phyloP scores from a whole-genome alignment of 106 monocot genomes.

The Dendrobium nobile region DNA sequence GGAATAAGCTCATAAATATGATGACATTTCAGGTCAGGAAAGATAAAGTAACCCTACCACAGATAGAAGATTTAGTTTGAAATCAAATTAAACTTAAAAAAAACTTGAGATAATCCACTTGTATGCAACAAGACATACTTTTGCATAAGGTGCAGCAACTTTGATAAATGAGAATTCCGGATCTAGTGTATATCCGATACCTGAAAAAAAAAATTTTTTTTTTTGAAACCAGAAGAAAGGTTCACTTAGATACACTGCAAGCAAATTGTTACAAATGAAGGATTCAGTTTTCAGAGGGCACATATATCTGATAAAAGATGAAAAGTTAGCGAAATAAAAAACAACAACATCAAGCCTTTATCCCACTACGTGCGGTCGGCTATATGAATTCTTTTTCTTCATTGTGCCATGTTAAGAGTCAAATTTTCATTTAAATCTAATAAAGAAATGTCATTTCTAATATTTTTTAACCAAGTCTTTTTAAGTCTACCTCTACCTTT shows the following conservation, averaged over 20 bases:
- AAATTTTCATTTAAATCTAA: no score
- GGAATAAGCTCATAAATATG: background rate
- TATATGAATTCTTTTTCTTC: no score
- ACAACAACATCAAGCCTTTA: no score
- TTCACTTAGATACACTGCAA: background rate
- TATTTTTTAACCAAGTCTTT: no score
- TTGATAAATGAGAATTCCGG: conserved; percentile 92
- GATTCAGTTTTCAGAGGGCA: background rate
- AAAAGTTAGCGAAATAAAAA: background rate
- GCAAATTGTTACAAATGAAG: background rate
- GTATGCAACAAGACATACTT: conserved; percentile 35
- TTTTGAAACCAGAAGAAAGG: conserved; percentile 5
- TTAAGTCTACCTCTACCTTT: no score
- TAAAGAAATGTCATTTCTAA: no score
- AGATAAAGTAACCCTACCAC: background rate
- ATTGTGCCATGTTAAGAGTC: no score
- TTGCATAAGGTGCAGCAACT: conserved; percentile 90
- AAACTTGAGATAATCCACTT: background rate
- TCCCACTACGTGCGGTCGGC: no score
- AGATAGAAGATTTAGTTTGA: background rate
- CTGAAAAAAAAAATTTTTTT: conserved; percentile 26
- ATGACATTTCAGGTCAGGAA: background rate
- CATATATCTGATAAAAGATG: background rate
- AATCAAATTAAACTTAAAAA: conserved; percentile 6
- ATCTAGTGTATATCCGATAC: conserved; percentile 84